Percentiles rank a stretch among this genome's conserved stretches.
Conservation (phyloP, 345 rosid species). For the Erysimum cheiranthoides region DNA sequence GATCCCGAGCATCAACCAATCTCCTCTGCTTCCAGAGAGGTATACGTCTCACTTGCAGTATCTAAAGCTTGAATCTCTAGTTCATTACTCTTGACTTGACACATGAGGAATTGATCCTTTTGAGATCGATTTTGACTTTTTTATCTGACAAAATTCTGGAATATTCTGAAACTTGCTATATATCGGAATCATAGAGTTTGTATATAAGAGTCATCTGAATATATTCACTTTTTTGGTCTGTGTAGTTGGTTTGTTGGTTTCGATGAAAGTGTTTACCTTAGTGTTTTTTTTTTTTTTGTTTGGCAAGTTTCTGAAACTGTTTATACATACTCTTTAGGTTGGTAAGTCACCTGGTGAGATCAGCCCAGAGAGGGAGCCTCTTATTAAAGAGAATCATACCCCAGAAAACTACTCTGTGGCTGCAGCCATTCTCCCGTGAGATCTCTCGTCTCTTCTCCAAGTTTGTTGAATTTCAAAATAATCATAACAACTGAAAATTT, state of each 20-base stretch:
- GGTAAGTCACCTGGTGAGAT: conserved; percentile 73
- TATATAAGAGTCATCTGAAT: not conserved
- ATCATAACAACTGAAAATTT: not conserved
- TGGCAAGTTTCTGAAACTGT: conserved; percentile 18
- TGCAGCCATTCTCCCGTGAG: conserved; percentile 81
- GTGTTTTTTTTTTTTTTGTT: conserved; percentile 7
- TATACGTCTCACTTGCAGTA: conserved; percentile 11
- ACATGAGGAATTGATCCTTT: not conserved
- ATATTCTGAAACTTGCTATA: not conserved
- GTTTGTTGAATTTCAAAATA: not conserved
- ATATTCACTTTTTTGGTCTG: not conserved
- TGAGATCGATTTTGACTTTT: conserved; percentile 20
- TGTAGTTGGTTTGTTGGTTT: conserved; percentile 4
- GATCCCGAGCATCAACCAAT: conserved; percentile 56
- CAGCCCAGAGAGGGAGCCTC: conserved; percentile 65
- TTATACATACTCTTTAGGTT: conserved; percentile 48
- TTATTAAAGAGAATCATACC: conserved; percentile 52
- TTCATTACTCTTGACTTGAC: not conserved
- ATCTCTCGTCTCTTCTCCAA: conserved; percentile 35
- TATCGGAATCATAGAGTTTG: not conserved
- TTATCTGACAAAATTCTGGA: not conserved
- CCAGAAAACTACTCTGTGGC: conserved; percentile 63
- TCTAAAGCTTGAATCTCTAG: not conserved
- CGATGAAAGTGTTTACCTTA: not conserved
- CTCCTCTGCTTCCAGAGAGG: conserved; percentile 46